Conservation (phyloP, 352 stramenopile species). For the Phytophthora sp. region DNA sequence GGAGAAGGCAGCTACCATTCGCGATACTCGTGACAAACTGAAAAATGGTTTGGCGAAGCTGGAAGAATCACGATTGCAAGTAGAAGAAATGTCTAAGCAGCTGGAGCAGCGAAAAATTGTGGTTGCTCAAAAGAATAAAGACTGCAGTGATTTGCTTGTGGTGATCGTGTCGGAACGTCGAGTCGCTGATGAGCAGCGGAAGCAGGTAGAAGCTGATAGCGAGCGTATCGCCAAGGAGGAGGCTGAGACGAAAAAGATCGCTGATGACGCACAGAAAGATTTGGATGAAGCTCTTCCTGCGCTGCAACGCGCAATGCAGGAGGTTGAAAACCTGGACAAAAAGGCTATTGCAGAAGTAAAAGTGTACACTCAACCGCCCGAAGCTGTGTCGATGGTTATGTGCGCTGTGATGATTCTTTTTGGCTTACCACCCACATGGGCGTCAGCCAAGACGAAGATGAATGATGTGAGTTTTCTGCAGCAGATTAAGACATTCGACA, state of each 20-base stretch:
- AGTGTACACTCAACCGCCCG: slow-evolving; percentile 93
- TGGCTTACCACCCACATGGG: slow-evolving; percentile 92
- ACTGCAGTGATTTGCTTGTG: slow-evolving; percentile 95
- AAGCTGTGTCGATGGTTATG: slow-evolving; percentile 93
- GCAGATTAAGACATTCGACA: slow-evolving; percentile 96
- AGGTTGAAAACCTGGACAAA: slow-evolving; percentile 97
- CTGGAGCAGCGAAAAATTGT: slow-evolving; percentile 90
- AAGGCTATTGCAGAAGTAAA: slow-evolving; percentile 95
- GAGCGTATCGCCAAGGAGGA: slow-evolving; percentile 93
- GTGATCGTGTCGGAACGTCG: slow-evolving; percentile 94
- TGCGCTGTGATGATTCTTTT: slow-evolving; percentile 98
- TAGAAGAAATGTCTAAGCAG: slow-evolving; percentile 89
- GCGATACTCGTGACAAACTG: slow-evolving; percentile 80
- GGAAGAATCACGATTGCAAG: slow-evolving; percentile 80
- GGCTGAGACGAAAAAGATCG: slow-evolving; percentile 93
- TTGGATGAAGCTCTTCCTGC: slow-evolving; percentile 94
- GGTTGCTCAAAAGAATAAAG: slow-evolving; percentile 92
- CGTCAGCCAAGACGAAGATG: slow-evolving; percentile 93
- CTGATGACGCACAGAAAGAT: slow-evolving; percentile 95
- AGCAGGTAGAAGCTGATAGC: slow-evolving; percentile 94
- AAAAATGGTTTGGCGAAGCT: slow-evolving; percentile 86
- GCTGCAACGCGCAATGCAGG: slow-evolving; percentile 92
- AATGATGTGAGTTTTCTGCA: slow-evolving; percentile 93
- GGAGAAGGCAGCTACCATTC: slow-evolving; percentile 76
- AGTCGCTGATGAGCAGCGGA: slow-evolving; percentile 93